phyloP scores from a whole-genome alignment of 1,284 basidiomycete genomes.

The Sanguinoderma infundibulare region DNA sequence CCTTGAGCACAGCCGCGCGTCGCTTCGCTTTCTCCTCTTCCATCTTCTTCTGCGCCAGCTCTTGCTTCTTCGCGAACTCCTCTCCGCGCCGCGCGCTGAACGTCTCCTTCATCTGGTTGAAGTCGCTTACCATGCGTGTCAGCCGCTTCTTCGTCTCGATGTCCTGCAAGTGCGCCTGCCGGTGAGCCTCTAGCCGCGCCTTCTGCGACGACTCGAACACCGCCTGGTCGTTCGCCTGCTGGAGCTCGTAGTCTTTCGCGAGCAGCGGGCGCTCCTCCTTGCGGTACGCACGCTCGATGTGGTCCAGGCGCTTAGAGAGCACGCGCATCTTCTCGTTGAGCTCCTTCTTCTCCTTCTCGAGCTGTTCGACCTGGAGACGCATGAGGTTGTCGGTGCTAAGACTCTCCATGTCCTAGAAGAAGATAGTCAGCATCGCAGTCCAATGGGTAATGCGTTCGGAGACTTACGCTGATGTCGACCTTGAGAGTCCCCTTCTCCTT shows the following conservation, averaged over 20 bases:
- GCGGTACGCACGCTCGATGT: constrained; percentile 94
- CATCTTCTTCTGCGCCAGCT: constrained; percentile 72
- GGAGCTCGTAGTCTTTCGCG: constrained; percentile 85
- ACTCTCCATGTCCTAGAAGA: constrained; percentile 74
- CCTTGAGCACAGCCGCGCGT: constrained; percentile 55
- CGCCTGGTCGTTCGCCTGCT: constrained; percentile 78
- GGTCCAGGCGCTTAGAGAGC: constrained; percentile 91
- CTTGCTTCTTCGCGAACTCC: constrained; percentile 71
- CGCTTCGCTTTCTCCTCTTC: constrained; percentile 87
- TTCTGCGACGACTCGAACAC: constrained; percentile 73
- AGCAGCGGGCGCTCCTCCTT: constrained; percentile 93
- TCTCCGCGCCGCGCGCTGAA: constrained; percentile 71
- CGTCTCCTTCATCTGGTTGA: constrained; percentile 58
- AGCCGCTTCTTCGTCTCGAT: constrained; percentile 83
- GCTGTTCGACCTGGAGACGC: constrained; percentile 90
- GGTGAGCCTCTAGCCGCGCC: constrained; percentile 64
- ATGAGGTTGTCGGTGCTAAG: constrained; percentile 91
- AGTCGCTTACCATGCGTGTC: constrained; percentile 79
- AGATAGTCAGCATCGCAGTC: constrained; percentile 1
- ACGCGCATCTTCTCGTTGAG: constrained; percentile 85
- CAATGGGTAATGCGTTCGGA: neutral
- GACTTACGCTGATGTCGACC: constrained; percentile 77
- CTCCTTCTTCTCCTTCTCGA: constrained; percentile 97
- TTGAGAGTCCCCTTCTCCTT: constrained; percentile 88
- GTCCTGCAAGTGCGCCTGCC: constrained; percentile 70